Percentiles rank a stretch among this genome's conserved stretches.
phyloP scores from a whole-genome alignment of 2,329 filamentous ascomycete species.

The Coleophoma crateriformis region DNA sequence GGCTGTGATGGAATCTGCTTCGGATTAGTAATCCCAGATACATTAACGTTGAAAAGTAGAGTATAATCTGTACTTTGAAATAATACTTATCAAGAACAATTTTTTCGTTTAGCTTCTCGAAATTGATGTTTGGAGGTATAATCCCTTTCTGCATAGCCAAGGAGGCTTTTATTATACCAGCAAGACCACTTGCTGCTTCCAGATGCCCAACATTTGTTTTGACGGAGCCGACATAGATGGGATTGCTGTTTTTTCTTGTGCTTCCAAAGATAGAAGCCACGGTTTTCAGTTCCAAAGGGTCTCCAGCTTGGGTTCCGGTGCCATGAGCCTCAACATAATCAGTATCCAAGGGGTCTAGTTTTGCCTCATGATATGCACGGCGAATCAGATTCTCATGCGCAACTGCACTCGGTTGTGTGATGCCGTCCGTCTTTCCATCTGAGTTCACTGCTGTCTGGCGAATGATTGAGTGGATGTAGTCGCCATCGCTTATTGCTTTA shows the following conservation, averaged over 20 bases:
- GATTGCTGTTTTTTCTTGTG: constrained; percentile 9
- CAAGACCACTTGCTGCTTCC: neutral
- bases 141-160: neutral
- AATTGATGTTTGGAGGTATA: neutral
- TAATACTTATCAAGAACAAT: neutral
- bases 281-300: constrained; percentile 22
- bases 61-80: constrained; percentile 14
- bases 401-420: constrained; percentile 36
- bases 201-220: constrained; percentile 18
- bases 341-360: constrained; percentile 6
- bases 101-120: neutral
- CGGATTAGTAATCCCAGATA: constrained; percentile 19
- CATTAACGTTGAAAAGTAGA: constrained; percentile 16
- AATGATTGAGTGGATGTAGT: constrained; percentile 38
- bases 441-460: constrained; percentile 35
- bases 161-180: neutral
- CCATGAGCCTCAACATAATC: constrained; percentile 9
- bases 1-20: neutral
- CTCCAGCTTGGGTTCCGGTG: constrained; percentile 21
- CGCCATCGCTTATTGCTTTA: constrained; percentile 33
- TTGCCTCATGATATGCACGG: constrained; percentile 9
- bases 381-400: constrained; percentile 32
- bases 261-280: constrained; percentile 14
- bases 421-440: constrained; percentile 38
- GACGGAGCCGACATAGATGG: constrained; percentile 19